Conservation (phyloP, 768 basidiomycete species). For the Lentinula edodes region DNA sequence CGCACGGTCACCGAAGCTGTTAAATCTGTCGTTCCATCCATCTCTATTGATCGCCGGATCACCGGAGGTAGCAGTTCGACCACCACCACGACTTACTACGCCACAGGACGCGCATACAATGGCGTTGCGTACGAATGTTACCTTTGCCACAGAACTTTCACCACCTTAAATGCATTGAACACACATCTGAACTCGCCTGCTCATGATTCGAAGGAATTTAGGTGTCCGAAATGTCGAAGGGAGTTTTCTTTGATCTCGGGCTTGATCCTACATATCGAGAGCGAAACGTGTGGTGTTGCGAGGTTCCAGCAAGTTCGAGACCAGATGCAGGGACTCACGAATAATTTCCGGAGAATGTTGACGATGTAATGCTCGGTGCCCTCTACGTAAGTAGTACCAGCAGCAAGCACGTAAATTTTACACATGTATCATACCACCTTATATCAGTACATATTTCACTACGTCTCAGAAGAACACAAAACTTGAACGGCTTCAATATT, state of each 20-base stretch:
- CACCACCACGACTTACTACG: constrained; percentile 20
- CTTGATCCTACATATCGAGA: constrained; percentile 40
- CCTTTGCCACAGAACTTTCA: constrained; percentile 31
- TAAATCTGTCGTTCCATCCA: constrained; percentile 24
- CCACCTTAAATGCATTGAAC: constrained; percentile 24
- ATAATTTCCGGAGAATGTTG: constrained; percentile 18
- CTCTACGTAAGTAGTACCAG: no score
- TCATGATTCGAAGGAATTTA: constrained; percentile 35
- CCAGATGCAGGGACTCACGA: constrained; percentile 22
- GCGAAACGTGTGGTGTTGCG: constrained; percentile 29
- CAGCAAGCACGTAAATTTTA: no score
- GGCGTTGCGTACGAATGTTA: constrained; percentile 35
- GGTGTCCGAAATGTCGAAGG: constrained; percentile 34
- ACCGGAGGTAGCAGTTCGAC: constrained; percentile 7
- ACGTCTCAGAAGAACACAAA: no score
- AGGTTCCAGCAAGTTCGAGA: constrained; percentile 23
- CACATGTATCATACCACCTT: no score
- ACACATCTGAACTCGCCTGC: constrained; percentile 27
- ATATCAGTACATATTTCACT: no score
- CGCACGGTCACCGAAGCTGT: constrained; percentile 30
- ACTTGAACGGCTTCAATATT: no score
- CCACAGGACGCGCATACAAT: constrained; percentile 31
- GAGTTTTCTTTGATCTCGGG: constrained; percentile 32
- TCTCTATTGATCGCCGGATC: constrained; percentile 27
- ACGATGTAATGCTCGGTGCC: constrained; percentile 7